Evolutionary conservation across 2,329 filamentous ascomycete species (phyloP).

Genomic region (Microcyclosporella mali): DNA sequence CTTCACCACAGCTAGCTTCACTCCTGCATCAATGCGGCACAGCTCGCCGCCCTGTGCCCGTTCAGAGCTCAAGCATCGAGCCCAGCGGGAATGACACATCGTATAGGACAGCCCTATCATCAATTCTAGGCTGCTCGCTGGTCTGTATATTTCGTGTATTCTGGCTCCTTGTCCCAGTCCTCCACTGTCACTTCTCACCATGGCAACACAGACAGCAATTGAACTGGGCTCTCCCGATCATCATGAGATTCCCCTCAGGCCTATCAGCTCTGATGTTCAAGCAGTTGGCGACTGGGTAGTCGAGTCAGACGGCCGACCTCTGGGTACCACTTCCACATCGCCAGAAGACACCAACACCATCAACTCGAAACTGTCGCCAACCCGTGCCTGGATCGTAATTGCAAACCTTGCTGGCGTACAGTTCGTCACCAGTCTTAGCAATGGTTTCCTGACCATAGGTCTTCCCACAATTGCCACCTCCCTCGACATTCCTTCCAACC

Average conservation of each 20-base stretch:
- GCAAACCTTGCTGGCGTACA: constrained; percentile 17
- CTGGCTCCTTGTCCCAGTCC: background rate
- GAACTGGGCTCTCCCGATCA: background rate
- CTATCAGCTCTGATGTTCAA: too few relatives aligned
- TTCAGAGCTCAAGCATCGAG: background rate
- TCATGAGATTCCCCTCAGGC: too few relatives aligned
- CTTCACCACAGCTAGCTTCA: too few relatives aligned
- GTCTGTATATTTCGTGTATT: too few relatives aligned
- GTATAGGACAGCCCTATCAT: too few relatives aligned
- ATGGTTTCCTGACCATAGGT: constrained; percentile 18
- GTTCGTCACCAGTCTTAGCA: constrained; percentile 18
- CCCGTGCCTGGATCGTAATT: constrained; percentile 15
- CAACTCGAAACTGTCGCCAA: constrained; percentile 7
- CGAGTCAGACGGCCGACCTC: background rate
- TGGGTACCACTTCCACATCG: background rate
- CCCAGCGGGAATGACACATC: background rate
- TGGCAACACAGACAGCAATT: background rate
- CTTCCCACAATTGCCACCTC: constrained; percentile 16
- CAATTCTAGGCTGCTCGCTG: too few relatives aligned
- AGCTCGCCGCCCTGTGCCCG: constrained; percentile 1
- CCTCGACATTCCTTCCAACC: constrained; percentile 8
- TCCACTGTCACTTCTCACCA: background rate
- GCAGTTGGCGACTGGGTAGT: background rate
- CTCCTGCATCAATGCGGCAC: background rate
- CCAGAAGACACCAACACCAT: background rate